phyloP scores from a whole-genome alignment of 306 rosid species.

The Sesbania bispinosa region DNA sequence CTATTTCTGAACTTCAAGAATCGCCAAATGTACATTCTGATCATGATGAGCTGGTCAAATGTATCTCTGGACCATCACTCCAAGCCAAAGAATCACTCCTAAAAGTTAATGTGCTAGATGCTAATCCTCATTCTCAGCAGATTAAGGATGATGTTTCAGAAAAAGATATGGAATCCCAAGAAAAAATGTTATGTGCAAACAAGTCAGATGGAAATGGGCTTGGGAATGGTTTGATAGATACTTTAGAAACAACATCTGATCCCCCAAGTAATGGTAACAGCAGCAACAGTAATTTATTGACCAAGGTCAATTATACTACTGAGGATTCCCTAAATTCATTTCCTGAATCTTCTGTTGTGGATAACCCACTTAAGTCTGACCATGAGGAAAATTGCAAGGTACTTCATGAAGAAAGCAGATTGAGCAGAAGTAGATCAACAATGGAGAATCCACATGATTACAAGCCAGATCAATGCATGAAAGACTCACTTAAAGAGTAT shows the following conservation, averaged over 20 bases:
- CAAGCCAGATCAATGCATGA: slow-evolving; percentile 24
- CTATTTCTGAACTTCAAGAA: slow-evolving; percentile 35
- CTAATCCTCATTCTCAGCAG: slow-evolving; percentile 17
- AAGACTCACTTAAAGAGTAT: slow-evolving; percentile 19
- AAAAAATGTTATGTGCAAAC: not conserved
- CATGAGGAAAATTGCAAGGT: slow-evolving; percentile 30
- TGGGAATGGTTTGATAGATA: slow-evolving; percentile 16
- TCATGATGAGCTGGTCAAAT: slow-evolving; percentile 26
- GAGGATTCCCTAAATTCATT: slow-evolving; percentile 24
- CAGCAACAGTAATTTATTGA: slow-evolving; percentile 11
- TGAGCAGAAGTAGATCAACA: slow-evolving; percentile 24
- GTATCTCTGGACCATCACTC: slow-evolving; percentile 26
- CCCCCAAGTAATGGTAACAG: slow-evolving; percentile 1
- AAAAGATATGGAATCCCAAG: slow-evolving; percentile 30
- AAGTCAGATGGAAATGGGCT: slow-evolving; percentile 20
- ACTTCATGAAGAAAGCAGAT: slow-evolving; percentile 28
- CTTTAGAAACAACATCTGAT: slow-evolving; percentile 2
- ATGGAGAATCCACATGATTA: slow-evolving; percentile 23
- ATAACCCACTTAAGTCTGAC: slow-evolving; percentile 21
- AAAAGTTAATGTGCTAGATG: slow-evolving; percentile 12
- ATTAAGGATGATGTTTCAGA: slow-evolving; percentile 23
- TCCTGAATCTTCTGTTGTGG: slow-evolving; percentile 27
- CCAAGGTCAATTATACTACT: slow-evolving; percentile 9
- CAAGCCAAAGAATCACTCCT: slow-evolving; percentile 23
- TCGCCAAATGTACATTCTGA: not conserved